Evolutionary conservation across 1,284 basidiomycete species (phyloP), one percentile per base, ranked within the genome.

Genomic region (Tetrapyrgos nigripes): DNA sequence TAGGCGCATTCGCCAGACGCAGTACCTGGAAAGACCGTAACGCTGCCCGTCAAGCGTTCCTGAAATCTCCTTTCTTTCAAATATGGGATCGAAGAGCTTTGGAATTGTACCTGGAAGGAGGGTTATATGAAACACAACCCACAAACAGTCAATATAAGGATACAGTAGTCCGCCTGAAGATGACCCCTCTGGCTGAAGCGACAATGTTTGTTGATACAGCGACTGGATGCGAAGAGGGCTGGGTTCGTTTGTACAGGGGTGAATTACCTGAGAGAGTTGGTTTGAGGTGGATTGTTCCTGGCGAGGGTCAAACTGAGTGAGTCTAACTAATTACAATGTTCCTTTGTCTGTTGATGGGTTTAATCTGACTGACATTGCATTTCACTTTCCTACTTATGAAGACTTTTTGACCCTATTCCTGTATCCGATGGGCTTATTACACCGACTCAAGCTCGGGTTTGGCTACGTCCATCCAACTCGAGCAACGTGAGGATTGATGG

Each of bases 71-170:
- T 0, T 96, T 94, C 79, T 96, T 94, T 71, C 65, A 71, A 4
- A 74, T 78, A 1, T 96, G 94, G 93, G 80, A 95, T 67, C 82
- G 85, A 0, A 81, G 78, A 0, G 87, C 87, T 3, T 81, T 97
- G 31, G 75, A 83, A 14, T 63, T 81, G 3, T 96, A 94, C 70
- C 75, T 94, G 33, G 78, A 87, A 19, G 83, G 87, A 63, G 91
- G 83, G 3, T 76, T 94, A 5, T 79, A 81, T 58, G 65, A 60
- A 19, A 69, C 72, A 51, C 11, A 48, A 68, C n/a, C n/a, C n/a
- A n/a, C n/a, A n/a, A 66, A 3, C 57, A 63, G 31, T 59, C 66
- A 2, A 21, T 13, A n/a, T 5, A 40, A 51, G 26, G 1, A n/a
- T 17, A 9, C 37, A 4, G 73, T 73, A 3, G 79, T 86, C 10